These are phyloP conservation scores for Aspergillus fructus DNA, from an alignment of 2,329 filamentous ascomycete genomes.

Conservation along the genomic window DNA sequence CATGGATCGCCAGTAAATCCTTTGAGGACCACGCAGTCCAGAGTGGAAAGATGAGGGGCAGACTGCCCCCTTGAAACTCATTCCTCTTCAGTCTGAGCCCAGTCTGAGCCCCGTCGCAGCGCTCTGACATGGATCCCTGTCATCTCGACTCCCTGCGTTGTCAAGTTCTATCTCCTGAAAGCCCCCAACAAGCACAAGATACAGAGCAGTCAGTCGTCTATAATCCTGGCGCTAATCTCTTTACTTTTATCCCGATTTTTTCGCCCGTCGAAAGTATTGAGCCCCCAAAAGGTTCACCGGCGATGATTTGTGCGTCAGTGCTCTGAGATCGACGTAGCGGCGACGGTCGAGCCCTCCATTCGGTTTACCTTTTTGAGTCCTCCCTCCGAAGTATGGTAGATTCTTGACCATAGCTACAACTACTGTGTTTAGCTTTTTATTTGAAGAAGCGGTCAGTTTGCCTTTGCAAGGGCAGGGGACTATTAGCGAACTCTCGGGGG, in stretches of 20 bases:
- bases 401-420: background rate
- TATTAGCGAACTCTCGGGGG: background rate
- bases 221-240: background rate
- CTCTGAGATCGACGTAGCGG: conserved; percentile 14
- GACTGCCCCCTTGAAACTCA: conserved; percentile 5
- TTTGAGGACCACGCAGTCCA: background rate
- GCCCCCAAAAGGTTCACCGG: conserved; percentile 14
- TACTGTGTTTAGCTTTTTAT: background rate
- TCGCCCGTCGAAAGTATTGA: background rate
- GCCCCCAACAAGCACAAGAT: background rate
- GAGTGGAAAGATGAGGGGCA: background rate
- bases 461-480: background rate
- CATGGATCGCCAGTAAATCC: background rate
- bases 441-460: background rate
- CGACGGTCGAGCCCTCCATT: conserved; percentile 13
- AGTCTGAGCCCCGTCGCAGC: background rate
- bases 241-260: background rate
- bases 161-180: background rate
- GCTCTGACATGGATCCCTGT: background rate
- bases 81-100: background rate
- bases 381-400: background rate
- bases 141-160: background rate
- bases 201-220: background rate
- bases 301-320: conserved; percentile 10
- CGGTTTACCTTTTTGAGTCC: background rate